Base-by-base conservation (phyloP, 2,329 filamentous ascomycete species). In the Fusarium clavum region DNA sequence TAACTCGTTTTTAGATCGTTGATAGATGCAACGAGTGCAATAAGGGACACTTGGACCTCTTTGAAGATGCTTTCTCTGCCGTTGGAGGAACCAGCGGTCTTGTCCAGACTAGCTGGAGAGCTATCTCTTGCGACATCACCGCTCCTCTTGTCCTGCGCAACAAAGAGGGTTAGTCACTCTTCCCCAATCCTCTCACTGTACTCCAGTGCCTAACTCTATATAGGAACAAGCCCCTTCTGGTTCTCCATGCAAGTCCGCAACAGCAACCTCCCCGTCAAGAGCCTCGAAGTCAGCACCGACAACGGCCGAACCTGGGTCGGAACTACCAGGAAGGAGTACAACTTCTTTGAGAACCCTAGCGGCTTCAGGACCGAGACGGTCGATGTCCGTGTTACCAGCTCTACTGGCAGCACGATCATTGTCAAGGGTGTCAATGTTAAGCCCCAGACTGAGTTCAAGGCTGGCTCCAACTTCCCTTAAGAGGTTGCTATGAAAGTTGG, bases 221-320 rank as follows among this genome's bases (percentile, higher is more conserved):
- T 6, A 70, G 67, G 67, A 29, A 69, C 67, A 10, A 69, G 67
- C 13, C 48, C 71, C 10, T 78, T 76, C 70, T 85, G 80, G 81
- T 80, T 77, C 70, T 75, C 73, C 32, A 79, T 80, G 83, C 90
- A 92, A 77, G 88, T 91, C 49, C 82, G 90, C 70, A 91, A 91
- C 77, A 81, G 86, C 72, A 90, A 89, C 75, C 81, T 86, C 60
- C 82, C 83, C 10, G 83, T 91, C 40, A 73, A 81, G 53, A 83
- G 80, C 68, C 82, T 91, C 25, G 88, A 91, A 69, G 88, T 91
- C 65, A 88, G 86, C 69, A 88, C 83, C 30, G 85, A 91, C 74
- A 83, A 85, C 14, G 89, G 89, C 22, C 82, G 71, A 55, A 86
- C 85, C 8, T 91, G 88, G 89, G 78, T 84, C 75, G 57, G 76